These are phyloP conservation scores for Aspergillus wentii DNA, from an alignment of 495 filamentous ascomycete species.

Conservation along the genomic window DNA sequence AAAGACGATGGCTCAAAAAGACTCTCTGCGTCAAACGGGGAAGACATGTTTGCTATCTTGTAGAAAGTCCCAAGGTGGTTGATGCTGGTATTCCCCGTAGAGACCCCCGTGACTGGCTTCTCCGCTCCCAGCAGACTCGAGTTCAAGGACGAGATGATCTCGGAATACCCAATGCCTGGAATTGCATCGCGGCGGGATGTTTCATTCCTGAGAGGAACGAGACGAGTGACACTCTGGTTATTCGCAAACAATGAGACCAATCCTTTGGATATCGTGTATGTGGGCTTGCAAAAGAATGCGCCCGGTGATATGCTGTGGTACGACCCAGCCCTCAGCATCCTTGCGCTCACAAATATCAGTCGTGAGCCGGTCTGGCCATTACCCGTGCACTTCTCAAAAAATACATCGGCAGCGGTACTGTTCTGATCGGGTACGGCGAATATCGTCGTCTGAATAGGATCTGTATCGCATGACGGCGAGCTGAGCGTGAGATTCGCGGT, in stretches of 20 bases:
- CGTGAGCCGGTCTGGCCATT: background rate
- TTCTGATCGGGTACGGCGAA: too few relatives aligned
- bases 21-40: background rate
- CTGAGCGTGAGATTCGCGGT: slow-evolving; percentile 4
- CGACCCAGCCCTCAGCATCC: slow-evolving; percentile 2
- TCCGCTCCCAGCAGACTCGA: too few relatives aligned
- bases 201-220: background rate
- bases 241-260: slow-evolving; percentile 1
- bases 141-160: too few relatives aligned
- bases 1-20: slow-evolving; percentile 1
- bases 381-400: background rate
- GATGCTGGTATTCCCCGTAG: too few relatives aligned
- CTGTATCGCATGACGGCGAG: background rate
- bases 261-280: slow-evolving; percentile 2
- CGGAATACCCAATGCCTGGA: background rate
- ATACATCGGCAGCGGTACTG: slow-evolving; percentile 3
- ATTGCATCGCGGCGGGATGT: background rate
- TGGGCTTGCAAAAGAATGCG: slow-evolving; percentile 3
- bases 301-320: background rate
- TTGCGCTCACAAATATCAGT: slow-evolving; percentile 1
- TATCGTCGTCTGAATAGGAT: too few relatives aligned
- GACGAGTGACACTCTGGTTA: slow-evolving; percentile 1
- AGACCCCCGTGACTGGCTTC: too few relatives aligned
- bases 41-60: too few relatives aligned
- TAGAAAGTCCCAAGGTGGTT: too few relatives aligned